A percentile compares a stretch with the other conserved stretches of the same genome.
Conservation (phyloP, 306 rosid species). For the Medicago truncatula region MtrunA17r5.0-ANR NC_053044.1:26594001-26594500, state of each 20-base stretch:
- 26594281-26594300: neutral
- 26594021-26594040: neutral
- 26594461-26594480: neutral
- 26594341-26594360: neutral
- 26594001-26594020: neutral
- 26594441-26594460: conserved; percentile 3
- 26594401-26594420: neutral
- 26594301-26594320: neutral
- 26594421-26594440: too few species aligned
- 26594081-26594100: neutral
- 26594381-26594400: neutral
- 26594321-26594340: neutral
- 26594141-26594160: neutral
- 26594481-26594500: neutral
- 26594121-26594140: neutral
- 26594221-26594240: too few species aligned
- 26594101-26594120: neutral
- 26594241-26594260: too few species aligned
- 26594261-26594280: neutral
- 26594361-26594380: neutral
- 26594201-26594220: too few species aligned
- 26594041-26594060: neutral
- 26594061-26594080: neutral
- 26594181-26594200: too few species aligned
- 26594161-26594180: neutral